Evolutionary conservation across 192 early-diverging fungal genomes (phyloP), one percentile per base, ranked within the genome.

Genomic region (Cladochytrium replicatum): DNA sequence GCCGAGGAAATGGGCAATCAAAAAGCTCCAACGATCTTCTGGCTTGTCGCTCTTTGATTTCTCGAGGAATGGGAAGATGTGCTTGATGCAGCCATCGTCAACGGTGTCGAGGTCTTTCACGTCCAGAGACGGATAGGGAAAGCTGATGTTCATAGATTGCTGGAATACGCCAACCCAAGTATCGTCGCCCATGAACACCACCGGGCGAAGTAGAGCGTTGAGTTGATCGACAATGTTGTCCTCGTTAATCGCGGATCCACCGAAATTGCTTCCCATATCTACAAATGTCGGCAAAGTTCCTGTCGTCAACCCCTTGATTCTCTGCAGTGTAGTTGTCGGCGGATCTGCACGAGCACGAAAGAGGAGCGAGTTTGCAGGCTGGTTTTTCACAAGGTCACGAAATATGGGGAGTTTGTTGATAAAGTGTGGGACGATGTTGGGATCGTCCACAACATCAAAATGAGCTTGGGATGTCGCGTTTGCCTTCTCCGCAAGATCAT

Each of bases 161-260:
- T 90, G 90, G 52, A 88, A 99, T 48, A 99, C 56, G 43, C 75
- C 75, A 21, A 80, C 77, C 95, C 95, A 99, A 0, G 93, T 97
- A 47, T 97, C 91, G 60, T 97, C 93, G 43, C 93, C 93, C 68
- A 89, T 83, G 45, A 91, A 89, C 19, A 78, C 23, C 15, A 78
- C 37, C 22, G 60, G 41, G 6, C 50, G 39, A 6, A 38, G 32
- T 6, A 25, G 15, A 8, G 29, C 3, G 5, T 46, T 31, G 24
- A 78, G 43, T 32, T 80, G 71, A 19, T 58, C 49, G 5, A 79
- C 31, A 6, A 80, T 13, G 58, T 77, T 79, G 46, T 81, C 78
- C 44, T 81, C 75, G 19, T 50, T 43, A 29, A 80, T 58, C 2
- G 51, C 54, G 29, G 59, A 46, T n/a, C 62, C 61, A 13, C 61